Evolutionary conservation across 2,329 filamentous ascomycete genomes (phyloP), one percentile per base, ranked within the genome.

Genomic region (Talaromyces sp.): DNA sequence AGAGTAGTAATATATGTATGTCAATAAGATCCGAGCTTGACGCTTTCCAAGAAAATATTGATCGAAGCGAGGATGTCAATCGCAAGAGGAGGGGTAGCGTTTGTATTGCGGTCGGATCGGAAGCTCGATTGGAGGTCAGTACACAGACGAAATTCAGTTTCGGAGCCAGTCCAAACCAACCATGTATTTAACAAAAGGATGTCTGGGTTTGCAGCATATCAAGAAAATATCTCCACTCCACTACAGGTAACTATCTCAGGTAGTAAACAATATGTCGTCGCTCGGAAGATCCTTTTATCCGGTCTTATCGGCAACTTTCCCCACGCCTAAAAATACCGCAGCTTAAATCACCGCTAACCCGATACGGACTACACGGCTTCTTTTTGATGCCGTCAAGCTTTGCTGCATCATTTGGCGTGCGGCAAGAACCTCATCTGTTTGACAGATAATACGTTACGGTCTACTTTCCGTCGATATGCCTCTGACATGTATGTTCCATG

Each of bases 401-500:
- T 56, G 52, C 52, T 56, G 52, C 52, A 56, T 56, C 8, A 56
- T 22, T 22, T 56, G n/a, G 10, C 52, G 31, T n/a, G 52, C 33
- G 52, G n/a, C 49, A 56, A 56, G 33, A 56, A 37, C 52, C 31
- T 56, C 52, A 56, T 56, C 33, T 24, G 6, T 19, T 59, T 31
- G 33, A 31, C 49, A 33, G 49, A 9, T 50, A 50, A 22, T 33
- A 33, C 24, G 14, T 33, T 52, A 52, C 49, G 10, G 10, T 52
- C n/a, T 27, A 10, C 27, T 59, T 31, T 16, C 37, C n/a, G n/a
- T 64, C 69, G 71, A 68, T 19, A 79, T 79, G 77, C 73, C 77
- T 66, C 73, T 79, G 64, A 78, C 76, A 31, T 79, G 78, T 78
- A 68, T 66, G 77, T 70, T 13, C 66, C 31, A 7, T 24, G 33